Percentiles rank a stretch among this genome's conserved stretches.
These are phyloP conservation scores for Rubroshorea leprosula DNA, from an alignment of 345 rosid genomes.

Conservation along the genomic window DNA sequence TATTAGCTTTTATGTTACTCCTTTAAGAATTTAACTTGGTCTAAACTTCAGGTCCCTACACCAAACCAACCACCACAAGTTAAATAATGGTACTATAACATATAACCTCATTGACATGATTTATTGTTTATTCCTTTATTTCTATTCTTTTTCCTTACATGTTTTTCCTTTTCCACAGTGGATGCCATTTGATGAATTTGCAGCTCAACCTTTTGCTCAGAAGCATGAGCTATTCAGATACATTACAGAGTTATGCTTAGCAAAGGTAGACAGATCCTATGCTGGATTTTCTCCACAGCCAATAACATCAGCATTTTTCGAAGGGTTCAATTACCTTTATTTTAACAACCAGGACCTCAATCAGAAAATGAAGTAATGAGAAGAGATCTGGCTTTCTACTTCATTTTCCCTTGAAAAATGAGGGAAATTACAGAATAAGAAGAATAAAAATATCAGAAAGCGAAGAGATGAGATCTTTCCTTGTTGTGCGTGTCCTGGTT, in stretches of 20 bases:
- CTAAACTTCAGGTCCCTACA: background rate
- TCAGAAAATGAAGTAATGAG: too few species aligned
- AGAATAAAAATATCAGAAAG: too few species aligned
- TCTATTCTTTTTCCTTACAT: background rate
- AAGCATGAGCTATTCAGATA: conserved; percentile 43
- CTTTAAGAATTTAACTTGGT: too few species aligned
- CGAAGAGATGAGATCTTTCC: too few species aligned
- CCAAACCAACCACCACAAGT: background rate
- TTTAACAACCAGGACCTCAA: conserved; percentile 34
- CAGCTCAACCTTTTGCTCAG: conserved; percentile 54
- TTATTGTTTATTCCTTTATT: too few species aligned
- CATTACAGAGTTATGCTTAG: conserved; percentile 38
- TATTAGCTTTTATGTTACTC: too few species aligned
- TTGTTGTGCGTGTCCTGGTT: too few species aligned
- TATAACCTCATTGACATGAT: too few species aligned
- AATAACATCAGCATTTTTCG: conserved; percentile 21
- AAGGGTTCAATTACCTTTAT: conserved; percentile 37
- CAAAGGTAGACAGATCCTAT: conserved; percentile 41
- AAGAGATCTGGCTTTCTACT: too few species aligned
- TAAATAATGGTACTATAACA: too few species aligned
- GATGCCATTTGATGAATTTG: conserved; percentile 73
- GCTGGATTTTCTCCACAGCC: conserved; percentile 43
- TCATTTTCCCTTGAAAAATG: too few species aligned
- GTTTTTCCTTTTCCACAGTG: conserved; percentile 35
- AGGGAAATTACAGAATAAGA: too few species aligned